These are phyloP conservation scores for Collybia sp. DNA, from an alignment of 768 basidiomycete species.

Conservation along the genomic window DNA sequence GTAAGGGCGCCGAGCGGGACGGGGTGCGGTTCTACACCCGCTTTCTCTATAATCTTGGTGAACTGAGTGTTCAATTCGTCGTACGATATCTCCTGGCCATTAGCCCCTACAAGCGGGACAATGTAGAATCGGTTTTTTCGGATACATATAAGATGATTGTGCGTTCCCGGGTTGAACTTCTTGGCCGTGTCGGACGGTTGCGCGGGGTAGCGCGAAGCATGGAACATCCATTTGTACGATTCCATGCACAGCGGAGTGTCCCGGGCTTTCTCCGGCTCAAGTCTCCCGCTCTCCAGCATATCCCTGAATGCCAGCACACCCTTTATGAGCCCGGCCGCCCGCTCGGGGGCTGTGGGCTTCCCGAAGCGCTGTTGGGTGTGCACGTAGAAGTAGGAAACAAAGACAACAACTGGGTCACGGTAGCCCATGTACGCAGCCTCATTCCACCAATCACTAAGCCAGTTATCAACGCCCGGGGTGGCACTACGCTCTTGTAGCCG, in stretches of 20 bases:
- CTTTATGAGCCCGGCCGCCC: constrained; percentile 83
- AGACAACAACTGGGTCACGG: constrained; percentile 86
- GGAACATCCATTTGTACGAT: constrained; percentile 97
- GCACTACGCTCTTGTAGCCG: constrained; percentile 74
- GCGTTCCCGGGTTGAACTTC: constrained; percentile 67
- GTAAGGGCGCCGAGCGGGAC: constrained; percentile 79
- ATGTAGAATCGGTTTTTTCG: constrained; percentile 91
- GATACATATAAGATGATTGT: constrained; percentile 89
- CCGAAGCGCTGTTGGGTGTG: constrained; percentile 64
- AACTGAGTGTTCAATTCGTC: constrained; percentile 84
- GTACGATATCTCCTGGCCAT: constrained; percentile 69
- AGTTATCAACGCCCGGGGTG: constrained; percentile 55
- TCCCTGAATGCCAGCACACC: constrained; percentile 83
- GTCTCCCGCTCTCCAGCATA: constrained; percentile 73
- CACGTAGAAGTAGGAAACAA: constrained; percentile 93
- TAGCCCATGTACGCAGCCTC: constrained; percentile 86
- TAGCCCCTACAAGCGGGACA: constrained; percentile 60
- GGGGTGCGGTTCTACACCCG: constrained; percentile 38
- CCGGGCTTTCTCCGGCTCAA: constrained; percentile 86
- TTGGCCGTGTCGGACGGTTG: constrained; percentile 78
- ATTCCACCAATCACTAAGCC: constrained; percentile 99
- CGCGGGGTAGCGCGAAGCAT: constrained; percentile 83
- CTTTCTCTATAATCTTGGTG: constrained; percentile 59
- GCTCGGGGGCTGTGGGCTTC: constrained; percentile 47
- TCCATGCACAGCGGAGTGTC: constrained; percentile 82